These are phyloP conservation scores for Penicillium sp. DNA, from an alignment of 2,329 filamentous ascomycete genomes.

Conservation along the genomic window DNA sequence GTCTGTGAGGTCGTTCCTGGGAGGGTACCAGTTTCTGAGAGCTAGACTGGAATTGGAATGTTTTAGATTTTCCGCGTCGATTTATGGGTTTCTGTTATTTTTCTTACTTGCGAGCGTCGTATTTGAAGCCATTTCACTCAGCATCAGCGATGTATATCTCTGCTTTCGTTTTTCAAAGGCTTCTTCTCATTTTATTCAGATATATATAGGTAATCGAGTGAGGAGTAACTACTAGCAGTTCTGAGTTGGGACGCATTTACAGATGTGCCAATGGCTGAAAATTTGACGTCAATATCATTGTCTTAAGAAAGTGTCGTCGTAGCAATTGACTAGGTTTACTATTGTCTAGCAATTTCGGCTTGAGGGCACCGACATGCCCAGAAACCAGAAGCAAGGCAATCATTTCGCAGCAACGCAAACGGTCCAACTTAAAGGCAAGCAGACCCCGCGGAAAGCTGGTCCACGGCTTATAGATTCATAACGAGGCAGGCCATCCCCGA, in stretches of 20 bases:
- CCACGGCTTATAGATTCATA: background rate
- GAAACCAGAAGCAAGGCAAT: background rate
- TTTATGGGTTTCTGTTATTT: background rate
- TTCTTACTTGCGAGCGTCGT: background rate
- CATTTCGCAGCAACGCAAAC: background rate
- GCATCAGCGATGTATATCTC: background rate
- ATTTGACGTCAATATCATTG: slow-evolving; percentile 2
- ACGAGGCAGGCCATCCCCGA: background rate
- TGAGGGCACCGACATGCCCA: background rate
- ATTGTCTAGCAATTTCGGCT: background rate
- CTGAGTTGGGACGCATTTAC: background rate
- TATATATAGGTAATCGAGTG: background rate
- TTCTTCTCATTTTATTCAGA: background rate
- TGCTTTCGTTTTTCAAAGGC: background rate
- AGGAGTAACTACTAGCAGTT: background rate
- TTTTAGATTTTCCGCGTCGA: background rate
- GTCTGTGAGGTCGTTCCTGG: slow-evolving; percentile 36
- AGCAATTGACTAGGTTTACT: slow-evolving; percentile 4
- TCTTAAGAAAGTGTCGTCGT: slow-evolving; percentile 1
- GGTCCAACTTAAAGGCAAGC: background rate
- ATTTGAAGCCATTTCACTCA: background rate
- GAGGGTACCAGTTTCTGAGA: slow-evolving; percentile 1
- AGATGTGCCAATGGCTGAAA: background rate
- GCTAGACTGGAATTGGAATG: background rate
- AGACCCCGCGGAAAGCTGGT: background rate